Evolutionary conservation across 495 filamentous ascomycete species (phyloP), one percentile per base, ranked within the genome.

Genomic region (Lasiosphaeris hirsuta): DNA sequence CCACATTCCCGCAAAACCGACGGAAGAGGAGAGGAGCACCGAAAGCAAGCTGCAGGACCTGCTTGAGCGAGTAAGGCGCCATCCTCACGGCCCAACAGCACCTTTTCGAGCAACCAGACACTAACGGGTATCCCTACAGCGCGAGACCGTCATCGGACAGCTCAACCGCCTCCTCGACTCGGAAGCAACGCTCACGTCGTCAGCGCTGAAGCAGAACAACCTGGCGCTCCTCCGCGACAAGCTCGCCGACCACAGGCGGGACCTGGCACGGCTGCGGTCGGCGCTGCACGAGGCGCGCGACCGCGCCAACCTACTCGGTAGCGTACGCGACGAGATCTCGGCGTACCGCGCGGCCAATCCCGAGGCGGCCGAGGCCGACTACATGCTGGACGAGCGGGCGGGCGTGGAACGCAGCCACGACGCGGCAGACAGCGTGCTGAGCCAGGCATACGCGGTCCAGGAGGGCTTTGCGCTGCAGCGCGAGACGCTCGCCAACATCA

Each of bases 401-500:
- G 80, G 86, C 56, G 83, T 99, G 64, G 95, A 99, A 62, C 82
- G 88, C 64, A 92, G 89, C 65, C 86, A 97, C 67, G 87, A 84
- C 50, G 81, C 94, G 72, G 89, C 89, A 39, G 94, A 99, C 67
- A 86, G 85, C 53, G 92, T 99, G 41, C 77, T 99, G 57, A 93
- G 88, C 72, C 95, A 97, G 80, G 94, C 94, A 23, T 97, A 99
- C 76, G 92, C 93, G 17, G 91, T 97, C 54, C 94, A 96, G 70
- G 90, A 97, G 77, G 88, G 80, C 63, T 97, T 99, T 69, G 83
- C 83, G 11, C 58, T 89, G 46, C 95, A 99, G 79, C 77, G 92
- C 23, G 92, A 96, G 78, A 89, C 84, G 41, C 74, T 99, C 33
- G 81, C 84, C 49, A 92, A 81, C 70, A 90, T 99, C 54, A 93